These are phyloP conservation scores for Clavulina sp. DNA, from an alignment of 768 basidiomycete species.

Conservation along the genomic window DNA sequence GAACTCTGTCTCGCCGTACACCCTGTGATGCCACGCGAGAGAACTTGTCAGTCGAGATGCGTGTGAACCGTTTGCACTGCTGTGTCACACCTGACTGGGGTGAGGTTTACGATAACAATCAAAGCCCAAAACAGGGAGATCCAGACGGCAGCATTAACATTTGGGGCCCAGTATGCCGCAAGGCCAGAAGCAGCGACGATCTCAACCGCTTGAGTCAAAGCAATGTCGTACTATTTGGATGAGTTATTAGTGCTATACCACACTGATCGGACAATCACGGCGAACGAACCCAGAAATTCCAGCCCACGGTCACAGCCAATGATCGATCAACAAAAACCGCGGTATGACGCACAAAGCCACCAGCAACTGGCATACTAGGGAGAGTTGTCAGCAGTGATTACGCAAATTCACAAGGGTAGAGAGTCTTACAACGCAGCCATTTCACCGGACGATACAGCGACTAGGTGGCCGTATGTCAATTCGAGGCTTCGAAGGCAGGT, in stretches of 20 bases:
- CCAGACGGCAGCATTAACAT: background rate
- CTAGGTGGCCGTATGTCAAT: background rate
- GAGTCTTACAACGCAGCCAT: background rate
- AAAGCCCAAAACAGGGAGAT: conserved; percentile 9
- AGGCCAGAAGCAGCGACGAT: conserved; percentile 12
- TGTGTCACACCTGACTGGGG: conserved; percentile 5
- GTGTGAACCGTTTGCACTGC: conserved; percentile 5
- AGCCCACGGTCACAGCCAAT: conserved; percentile 9
- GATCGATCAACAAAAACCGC: background rate
- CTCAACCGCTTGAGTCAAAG: conserved; percentile 12
- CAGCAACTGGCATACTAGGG: background rate
- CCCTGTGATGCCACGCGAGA: background rate
- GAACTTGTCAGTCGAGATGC: conserved; percentile 1
- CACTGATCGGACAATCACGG: background rate
- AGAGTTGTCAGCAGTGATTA: background rate
- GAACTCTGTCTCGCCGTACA: conserved; percentile 10
- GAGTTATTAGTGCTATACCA: background rate
- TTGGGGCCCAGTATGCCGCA: background rate
- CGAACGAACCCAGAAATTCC: conserved; percentile 10
- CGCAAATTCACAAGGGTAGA: background rate
- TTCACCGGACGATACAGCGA: background rate
- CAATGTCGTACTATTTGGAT: conserved; percentile 6
- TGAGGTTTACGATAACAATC: conserved; percentile 7
- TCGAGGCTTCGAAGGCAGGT: background rate
- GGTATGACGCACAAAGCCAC: background rate